Evolutionary conservation across 495 filamentous ascomycete species (phyloP), one percentile per base, ranked within the genome.

Genomic region (Tuber borchii): DNA sequence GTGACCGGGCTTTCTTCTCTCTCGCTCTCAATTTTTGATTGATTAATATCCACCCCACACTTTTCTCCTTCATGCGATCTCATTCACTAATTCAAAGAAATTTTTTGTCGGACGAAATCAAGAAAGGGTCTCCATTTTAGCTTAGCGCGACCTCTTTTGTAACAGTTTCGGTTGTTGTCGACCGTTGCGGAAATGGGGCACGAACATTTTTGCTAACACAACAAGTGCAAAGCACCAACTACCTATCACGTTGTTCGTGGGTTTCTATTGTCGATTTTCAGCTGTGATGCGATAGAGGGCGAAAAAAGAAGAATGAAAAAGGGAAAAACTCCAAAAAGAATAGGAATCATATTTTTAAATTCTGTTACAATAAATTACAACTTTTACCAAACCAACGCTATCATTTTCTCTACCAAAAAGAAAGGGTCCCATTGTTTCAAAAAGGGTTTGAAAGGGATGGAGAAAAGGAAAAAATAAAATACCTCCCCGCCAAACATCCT

Each of bases 331-430:
- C 10, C n/a, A 31, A 65, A 31, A 31, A 9, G 51, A 31, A 31
- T 65, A 65, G 56, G 56, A 65, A 65, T 31, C 31, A 65, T 65
- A 26, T 56, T 56, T 56, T 26, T n/a, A 56, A 56, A 56, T 56
- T 56, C 48, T n/a, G 9, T 22, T 31, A 26, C 56, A 31, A 31
- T 65, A 31, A 65, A 31, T 65, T 65, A 16, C 56, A 16, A 65
- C 26, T 31, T 31, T 8, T 31, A 0, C 26, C n/a, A 65, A 31
- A 65, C 31, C 31, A 31, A 65, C 56, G 12, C 56, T 14, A 31
- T 56, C 22, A 56, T n/a, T 26, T n/a, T 56, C 22, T n/a, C 56
- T 31, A 16, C 56, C 10, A 4, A 31, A 16, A 31, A 6, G 56
- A 17, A 65, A 12, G 56, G 12, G 7, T 31, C 56, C 12, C 31